A percentile compares a stretch with the other conserved stretches of the same genome.
phyloP scores from a whole-genome alignment of 83 land plant species.

The Picea abies region DNA sequence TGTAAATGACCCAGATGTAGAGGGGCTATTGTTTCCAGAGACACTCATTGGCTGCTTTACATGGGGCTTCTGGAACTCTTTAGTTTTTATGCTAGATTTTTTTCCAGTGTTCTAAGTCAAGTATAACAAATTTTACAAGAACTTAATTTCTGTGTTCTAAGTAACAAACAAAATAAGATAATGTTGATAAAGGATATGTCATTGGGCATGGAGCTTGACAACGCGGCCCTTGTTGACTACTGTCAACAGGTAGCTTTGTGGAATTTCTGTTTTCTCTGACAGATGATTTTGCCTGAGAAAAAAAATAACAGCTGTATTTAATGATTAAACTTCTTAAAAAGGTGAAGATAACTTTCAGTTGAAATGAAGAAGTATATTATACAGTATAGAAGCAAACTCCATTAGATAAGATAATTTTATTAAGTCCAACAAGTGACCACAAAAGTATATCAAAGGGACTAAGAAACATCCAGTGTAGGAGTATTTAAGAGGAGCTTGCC shows the following conservation, averaged over 20 bases:
- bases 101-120: neutral
- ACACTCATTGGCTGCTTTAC: neutral
- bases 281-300: neutral
- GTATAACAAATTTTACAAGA: neutral
- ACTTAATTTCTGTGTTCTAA: neutral
- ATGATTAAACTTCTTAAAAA: no score
- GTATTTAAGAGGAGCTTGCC: neutral
- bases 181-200: neutral
- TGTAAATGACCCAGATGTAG: slow-evolving; percentile 22
- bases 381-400: no score
- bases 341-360: no score
- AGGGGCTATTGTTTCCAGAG: neutral
- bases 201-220: neutral
- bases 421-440: no score
- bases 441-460: no score
- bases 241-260: neutral
- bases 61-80: neutral
- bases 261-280: neutral
- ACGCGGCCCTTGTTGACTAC: neutral
- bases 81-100: neutral
- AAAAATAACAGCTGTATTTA: neutral
- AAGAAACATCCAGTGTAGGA: no score
- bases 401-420: no score
- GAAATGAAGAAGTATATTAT: no score
- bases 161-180: neutral